Conservation (phyloP, 129 eudicot species). For the Heracleum sosnowskyi region DNA sequence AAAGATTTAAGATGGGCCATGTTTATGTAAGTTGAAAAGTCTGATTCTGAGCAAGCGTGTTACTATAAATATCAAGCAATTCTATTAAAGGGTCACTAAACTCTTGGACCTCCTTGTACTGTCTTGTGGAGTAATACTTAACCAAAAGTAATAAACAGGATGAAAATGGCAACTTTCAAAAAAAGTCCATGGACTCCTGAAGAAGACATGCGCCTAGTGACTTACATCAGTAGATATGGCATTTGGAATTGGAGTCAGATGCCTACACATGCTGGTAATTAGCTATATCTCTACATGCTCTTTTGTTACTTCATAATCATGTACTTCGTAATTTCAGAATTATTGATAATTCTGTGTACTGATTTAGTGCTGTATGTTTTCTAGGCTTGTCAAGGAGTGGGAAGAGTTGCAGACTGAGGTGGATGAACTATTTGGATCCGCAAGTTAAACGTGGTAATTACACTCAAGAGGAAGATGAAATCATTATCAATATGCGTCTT, state of each 20-base stretch:
- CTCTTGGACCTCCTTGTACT: neutral
- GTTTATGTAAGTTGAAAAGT: neutral
- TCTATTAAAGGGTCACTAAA: neutral
- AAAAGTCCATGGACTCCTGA: slow-evolving; percentile 37
- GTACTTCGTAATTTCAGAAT: no score
- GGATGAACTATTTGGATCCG: no score
- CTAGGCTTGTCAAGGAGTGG: slow-evolving; percentile 27
- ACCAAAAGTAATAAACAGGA: neutral
- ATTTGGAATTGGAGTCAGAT: slow-evolving; percentile 40
- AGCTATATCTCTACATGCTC: neutral
- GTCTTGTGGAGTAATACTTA: no score
- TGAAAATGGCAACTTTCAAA: slow-evolving; percentile 11
- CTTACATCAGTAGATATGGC: slow-evolving; percentile 25
- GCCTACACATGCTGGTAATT: slow-evolving; percentile 29
- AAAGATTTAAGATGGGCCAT: neutral
- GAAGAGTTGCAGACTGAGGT: no score
- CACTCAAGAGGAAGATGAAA: no score
- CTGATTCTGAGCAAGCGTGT: neutral
- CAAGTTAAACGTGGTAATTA: no score
- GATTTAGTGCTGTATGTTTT: neutral
- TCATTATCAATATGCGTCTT: neutral
- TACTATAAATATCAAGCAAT: neutral
- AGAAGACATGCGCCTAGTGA: slow-evolving; percentile 26
- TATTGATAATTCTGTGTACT: no score
- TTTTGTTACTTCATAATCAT: no score